phyloP scores from a whole-genome alignment of 805 yeast species.

The Soucietia sequanensis region DNA sequence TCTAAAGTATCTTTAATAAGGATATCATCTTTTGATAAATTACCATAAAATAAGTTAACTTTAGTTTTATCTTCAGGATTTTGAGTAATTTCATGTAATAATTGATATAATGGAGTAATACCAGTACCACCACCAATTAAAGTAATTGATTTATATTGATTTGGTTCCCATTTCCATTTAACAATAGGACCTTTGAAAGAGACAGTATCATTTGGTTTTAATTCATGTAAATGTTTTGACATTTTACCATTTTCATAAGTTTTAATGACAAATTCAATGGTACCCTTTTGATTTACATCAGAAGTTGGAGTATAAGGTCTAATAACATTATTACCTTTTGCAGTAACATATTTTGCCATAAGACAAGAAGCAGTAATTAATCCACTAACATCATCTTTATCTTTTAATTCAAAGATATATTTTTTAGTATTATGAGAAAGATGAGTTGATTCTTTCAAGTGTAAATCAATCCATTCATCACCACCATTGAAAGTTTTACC shows the following conservation, averaged over 20 bases:
- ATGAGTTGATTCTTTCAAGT: slow-evolving; percentile 47
- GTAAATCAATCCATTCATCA: slow-evolving; percentile 71
- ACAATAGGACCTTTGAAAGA: slow-evolving; percentile 91
- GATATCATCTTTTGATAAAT: slow-evolving; percentile 73
- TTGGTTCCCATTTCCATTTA: slow-evolving; percentile 89
- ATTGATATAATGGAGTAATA: slow-evolving; percentile 92
- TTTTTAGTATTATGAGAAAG: slow-evolving; percentile 65
- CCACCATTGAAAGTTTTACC: slow-evolving; percentile 57
- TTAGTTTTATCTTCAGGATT: slow-evolving; percentile 89
- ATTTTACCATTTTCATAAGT: slow-evolving; percentile 82
- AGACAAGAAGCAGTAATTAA: slow-evolving; percentile 76
- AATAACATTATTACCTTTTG: slow-evolving; percentile 81
- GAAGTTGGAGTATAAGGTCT: slow-evolving; percentile 90
- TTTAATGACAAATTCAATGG: slow-evolving; percentile 79
- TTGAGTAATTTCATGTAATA: slow-evolving; percentile 69
- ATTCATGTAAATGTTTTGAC: slow-evolving; percentile 66
- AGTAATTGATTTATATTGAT: slow-evolving; percentile 74
- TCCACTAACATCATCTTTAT: slow-evolving; percentile 69
- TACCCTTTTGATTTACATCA: slow-evolving; percentile 67
- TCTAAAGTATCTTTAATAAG: slow-evolving; percentile 79
- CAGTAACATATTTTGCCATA: slow-evolving; percentile 76
- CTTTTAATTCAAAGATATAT: slow-evolving; percentile 68
- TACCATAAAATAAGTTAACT: slow-evolving; percentile 80
- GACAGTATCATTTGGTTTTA: slow-evolving; percentile 77
- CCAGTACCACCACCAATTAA: slow-evolving; percentile 97